Conservation (phyloP, 305 asterid species). For the Plantago coronopus region DNA sequence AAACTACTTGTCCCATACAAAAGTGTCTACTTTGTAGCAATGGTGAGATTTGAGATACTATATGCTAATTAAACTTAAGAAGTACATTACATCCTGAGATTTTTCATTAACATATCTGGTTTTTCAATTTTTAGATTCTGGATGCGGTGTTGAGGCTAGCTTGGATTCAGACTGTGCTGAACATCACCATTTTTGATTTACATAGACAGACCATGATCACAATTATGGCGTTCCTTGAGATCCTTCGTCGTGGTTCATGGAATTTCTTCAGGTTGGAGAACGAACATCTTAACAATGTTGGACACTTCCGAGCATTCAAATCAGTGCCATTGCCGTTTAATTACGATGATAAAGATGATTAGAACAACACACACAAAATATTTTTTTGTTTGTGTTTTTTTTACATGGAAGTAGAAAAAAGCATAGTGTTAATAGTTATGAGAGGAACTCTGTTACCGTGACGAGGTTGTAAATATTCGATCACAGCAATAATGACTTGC, state of each 20-base stretch:
- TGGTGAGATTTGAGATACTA: slow-evolving; percentile 27
- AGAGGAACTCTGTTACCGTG: no score
- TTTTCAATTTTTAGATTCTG: slow-evolving; percentile 26
- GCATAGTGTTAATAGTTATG: no score
- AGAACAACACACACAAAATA: background rate
- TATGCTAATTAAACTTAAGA: background rate
- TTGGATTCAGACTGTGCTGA: slow-evolving; percentile 56
- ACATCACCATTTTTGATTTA: slow-evolving; percentile 29
- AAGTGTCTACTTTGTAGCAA: slow-evolving; percentile 38
- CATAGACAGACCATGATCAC: slow-evolving; percentile 39
- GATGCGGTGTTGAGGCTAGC: slow-evolving; percentile 50
- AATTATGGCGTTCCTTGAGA: slow-evolving; percentile 46
- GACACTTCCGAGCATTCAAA: slow-evolving; percentile 67
- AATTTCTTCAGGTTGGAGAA: slow-evolving; percentile 67
- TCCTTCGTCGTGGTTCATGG: slow-evolving; percentile 56
- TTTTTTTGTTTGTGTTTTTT: background rate
- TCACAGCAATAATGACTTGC: no score
- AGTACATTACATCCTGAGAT: background rate
- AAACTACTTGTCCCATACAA: slow-evolving; percentile 43
- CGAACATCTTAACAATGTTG: slow-evolving; percentile 76
- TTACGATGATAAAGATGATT: slow-evolving; percentile 42
- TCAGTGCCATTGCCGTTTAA: slow-evolving; percentile 68
- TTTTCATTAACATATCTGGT: no score
- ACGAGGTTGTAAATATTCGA: no score
- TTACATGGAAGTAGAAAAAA: background rate